Base-by-base conservation (phyloP, 2,329 filamentous ascomycete species). In the Leptosphaerulina australis region DNA sequence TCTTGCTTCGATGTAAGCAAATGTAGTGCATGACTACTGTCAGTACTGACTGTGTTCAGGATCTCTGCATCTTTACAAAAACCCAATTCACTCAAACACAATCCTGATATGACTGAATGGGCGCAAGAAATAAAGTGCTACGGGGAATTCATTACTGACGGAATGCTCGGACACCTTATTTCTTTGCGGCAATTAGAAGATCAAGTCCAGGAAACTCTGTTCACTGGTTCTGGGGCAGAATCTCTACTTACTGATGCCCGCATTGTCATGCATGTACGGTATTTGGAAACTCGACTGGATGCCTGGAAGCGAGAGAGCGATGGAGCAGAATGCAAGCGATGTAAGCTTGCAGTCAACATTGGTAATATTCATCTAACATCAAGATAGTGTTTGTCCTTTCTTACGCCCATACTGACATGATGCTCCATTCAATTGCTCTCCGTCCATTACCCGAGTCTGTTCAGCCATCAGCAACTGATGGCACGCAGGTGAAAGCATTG, bases 71-170 rank as follows among this genome's bases (percentile, higher is more conserved):
- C 63, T 4, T 39, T 71, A 10, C 62, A 66, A 17, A 71, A 67
- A 45, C 69, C 69, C 1, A 70, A 70, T 36, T 35, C 70, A 3
- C 55, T 72, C 2, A 68, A 63, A 34, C 62, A 68, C 22, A 63
- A 51, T 17, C 46, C 62, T 8, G 58, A 64, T 25, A 70, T 71
- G 66, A 56, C 46, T 4, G 60, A 68, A 30, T 68, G 64, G 55
- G 59, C 60, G 2, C 44, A 55, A 28, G 40, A 48, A 5, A 31
- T 72, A n/a, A 58, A 54, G 22, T 22, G 30, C 7, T 34, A 59
- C 6, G 44, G 38, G 10, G 67, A 72, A 24, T 68, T 60, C 24
- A 38, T 60, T 3, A 65, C 64, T 0, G 69, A 72, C 44, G 55
- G 58, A 21, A 50, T 60, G 0, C 62, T 71, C 17, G 43, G 40